Conservation (phyloP, 768 basidiomycete genomes). For the Suillus bovinus region DNA sequence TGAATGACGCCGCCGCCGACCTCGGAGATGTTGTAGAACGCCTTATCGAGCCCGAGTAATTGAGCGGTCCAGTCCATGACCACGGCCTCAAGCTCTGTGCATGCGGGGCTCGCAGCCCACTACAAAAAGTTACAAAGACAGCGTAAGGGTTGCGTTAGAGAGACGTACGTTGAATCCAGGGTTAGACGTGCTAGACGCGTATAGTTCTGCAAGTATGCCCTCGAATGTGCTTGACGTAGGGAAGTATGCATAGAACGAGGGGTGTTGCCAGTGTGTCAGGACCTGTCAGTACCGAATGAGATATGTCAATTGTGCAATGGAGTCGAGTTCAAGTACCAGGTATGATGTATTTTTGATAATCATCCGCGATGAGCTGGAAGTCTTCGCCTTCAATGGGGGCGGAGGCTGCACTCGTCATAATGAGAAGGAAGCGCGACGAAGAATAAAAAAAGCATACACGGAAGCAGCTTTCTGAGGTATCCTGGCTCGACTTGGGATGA, state of each 20-base stretch:
- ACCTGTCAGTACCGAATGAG: slow-evolving; percentile 42
- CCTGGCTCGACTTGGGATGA: slow-evolving; percentile 82
- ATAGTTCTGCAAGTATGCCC: slow-evolving; percentile 82
- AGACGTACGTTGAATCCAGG: slow-evolving; percentile 84
- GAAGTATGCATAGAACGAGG: slow-evolving; percentile 88
- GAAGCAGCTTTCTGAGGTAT: slow-evolving; percentile 69
- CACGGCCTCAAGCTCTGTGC: slow-evolving; percentile 85
- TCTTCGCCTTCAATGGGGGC: slow-evolving; percentile 75
- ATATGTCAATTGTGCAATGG: not conserved
- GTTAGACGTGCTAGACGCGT: slow-evolving; percentile 70
- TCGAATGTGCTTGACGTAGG: slow-evolving; percentile 79
- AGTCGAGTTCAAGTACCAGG: slow-evolving; percentile 63
- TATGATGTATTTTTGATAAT: slow-evolving; percentile 77
- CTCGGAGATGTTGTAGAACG: slow-evolving; percentile 65
- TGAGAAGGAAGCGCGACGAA: not conserved
- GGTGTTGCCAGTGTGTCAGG: slow-evolving; percentile 90
- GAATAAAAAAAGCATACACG: slow-evolving; percentile 41
- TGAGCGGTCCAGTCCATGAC: slow-evolving; percentile 92
- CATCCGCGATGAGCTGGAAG: slow-evolving; percentile 69
- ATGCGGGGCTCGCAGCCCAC: slow-evolving; percentile 90
- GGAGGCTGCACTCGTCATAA: slow-evolving; percentile 32
- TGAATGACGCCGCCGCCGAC: slow-evolving; percentile 84
- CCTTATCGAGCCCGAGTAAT: slow-evolving; percentile 67
- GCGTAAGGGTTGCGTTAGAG: not conserved
- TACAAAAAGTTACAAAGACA: slow-evolving; percentile 28